phyloP scores from a whole-genome alignment of 352 stramenopile species.

The Peronospora tabacina region DNA sequence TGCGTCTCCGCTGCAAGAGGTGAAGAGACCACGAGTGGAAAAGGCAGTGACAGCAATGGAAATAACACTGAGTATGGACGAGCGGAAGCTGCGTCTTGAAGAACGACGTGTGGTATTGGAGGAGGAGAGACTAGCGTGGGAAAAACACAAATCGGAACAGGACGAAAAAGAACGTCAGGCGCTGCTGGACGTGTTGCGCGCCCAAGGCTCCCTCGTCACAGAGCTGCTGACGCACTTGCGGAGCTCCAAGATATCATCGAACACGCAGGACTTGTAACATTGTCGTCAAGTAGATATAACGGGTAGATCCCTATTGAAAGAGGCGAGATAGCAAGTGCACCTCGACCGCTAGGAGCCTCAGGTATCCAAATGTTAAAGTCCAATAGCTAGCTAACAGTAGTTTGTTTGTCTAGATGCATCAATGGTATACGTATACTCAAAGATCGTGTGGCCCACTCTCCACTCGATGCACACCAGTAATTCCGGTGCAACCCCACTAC shows the following conservation, averaged over 20 bases:
- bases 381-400: conserved; percentile 4
- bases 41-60: conserved; percentile 9
- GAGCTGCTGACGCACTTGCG: conserved; percentile 28
- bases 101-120: conserved; percentile 30
- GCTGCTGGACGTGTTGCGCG: conserved; percentile 32
- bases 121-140: conserved; percentile 30
- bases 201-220: conserved; percentile 27
- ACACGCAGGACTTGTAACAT: conserved; percentile 11
- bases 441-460: not conserved
- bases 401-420: no score
- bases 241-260: conserved; percentile 10
- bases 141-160: conserved; percentile 28
- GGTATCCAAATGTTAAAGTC: conserved; percentile 16
- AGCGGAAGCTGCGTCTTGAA: conserved; percentile 29
- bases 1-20: conserved; percentile 8
- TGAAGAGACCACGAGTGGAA: conserved; percentile 19
- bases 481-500: not conserved
- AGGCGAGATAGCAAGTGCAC: conserved; percentile 3
- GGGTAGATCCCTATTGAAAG: conserved; percentile 1
- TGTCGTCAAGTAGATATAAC: not conserved
- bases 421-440: not conserved
- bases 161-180: conserved; percentile 28
- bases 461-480: conserved; percentile 1
- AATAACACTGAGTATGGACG: conserved; percentile 11
- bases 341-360: conserved; percentile 2